These are phyloP conservation scores for Diutina siamensis DNA, from an alignment of 1,139 yeast genomes.

Conservation along the genomic window DNA sequence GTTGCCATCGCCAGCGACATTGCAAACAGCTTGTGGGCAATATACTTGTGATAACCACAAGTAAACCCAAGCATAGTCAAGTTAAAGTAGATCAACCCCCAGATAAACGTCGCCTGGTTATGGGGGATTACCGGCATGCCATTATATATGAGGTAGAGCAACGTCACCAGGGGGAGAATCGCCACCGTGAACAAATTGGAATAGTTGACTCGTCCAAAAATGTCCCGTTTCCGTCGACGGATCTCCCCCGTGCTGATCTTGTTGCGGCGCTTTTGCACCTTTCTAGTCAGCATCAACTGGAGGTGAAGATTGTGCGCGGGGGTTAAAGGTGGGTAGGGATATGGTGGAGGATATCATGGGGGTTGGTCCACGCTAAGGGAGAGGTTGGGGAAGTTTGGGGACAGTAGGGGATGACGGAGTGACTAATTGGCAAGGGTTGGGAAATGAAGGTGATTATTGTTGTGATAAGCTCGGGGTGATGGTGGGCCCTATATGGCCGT, in stretches of 20 bases:
- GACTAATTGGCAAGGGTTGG: too few relatives aligned
- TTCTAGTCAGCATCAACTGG: constrained; percentile 2
- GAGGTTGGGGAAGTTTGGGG: too few relatives aligned
- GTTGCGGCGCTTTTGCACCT: constrained; percentile 4
- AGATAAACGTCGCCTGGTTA: constrained; percentile 19
- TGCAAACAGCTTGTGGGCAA: constrained; percentile 48
- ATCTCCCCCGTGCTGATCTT: constrained; percentile 11
- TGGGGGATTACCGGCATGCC: constrained; percentile 11
- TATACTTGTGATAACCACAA: constrained; percentile 55
- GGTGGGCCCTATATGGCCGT: too few relatives aligned
- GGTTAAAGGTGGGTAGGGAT: too few relatives aligned
- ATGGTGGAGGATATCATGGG: neutral
- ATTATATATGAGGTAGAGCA: constrained; percentile 14
- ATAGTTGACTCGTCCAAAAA: constrained; percentile 24
- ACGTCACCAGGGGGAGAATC: constrained; percentile 19
- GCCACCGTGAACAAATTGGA: constrained; percentile 21
- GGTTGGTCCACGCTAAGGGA: too few relatives aligned
- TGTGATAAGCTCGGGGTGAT: too few relatives aligned
- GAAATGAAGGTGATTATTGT: too few relatives aligned
- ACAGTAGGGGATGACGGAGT: too few relatives aligned
- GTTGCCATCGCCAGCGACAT: constrained; percentile 9
- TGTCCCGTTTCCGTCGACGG: constrained; percentile 21
- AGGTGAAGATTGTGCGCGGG: too few relatives aligned
- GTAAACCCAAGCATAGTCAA: constrained; percentile 33
- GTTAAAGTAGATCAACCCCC: constrained; percentile 26